Evolutionary conservation across 176 grass and related monocot species (phyloP).

Genomic region (Musa acuminata): DNA sequence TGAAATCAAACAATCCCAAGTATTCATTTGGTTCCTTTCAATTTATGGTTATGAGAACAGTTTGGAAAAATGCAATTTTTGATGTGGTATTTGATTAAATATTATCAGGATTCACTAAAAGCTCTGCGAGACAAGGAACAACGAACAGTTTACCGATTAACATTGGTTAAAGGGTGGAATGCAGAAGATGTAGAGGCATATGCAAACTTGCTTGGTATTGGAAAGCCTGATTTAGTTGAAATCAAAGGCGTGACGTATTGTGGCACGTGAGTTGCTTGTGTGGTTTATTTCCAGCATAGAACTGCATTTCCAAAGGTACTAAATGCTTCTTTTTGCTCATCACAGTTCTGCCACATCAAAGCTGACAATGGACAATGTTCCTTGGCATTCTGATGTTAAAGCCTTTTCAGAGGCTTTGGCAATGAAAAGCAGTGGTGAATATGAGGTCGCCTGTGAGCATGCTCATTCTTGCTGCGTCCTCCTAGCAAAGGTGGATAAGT

Average conservation of each 20-base stretch:
- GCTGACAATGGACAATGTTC: constrained; percentile 98
- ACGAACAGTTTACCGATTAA: constrained; percentile 78
- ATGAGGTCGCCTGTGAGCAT: constrained; percentile 90
- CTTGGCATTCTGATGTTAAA: constrained; percentile 91
- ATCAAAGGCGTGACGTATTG: constrained; percentile 98
- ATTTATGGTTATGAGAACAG: too few species aligned
- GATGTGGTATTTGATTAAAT: background rate
- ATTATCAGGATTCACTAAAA: constrained; percentile 71
- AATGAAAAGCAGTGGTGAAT: constrained; percentile 53
- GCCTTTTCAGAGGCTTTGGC: constrained; percentile 80
- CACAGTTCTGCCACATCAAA: constrained; percentile 85
- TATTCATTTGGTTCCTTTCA: too few species aligned
- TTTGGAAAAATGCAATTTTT: background rate
- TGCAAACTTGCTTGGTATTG: constrained; percentile 64
- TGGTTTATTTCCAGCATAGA: background rate
- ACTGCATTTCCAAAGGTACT: background rate
- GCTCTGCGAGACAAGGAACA: constrained; percentile 77
- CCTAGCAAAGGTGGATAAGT: constrained; percentile 68
- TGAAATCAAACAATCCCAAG: too few species aligned
- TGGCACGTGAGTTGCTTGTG: constrained; percentile 62
- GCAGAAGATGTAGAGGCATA: constrained; percentile 85
- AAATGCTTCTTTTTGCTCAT: background rate
- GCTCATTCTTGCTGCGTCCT: constrained; percentile 93
- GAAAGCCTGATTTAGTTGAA: constrained; percentile 90
- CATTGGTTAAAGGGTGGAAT: constrained; percentile 99